phyloP scores from a whole-genome alignment of 2,329 filamentous ascomycete species.

The Intubia oerlemansii region DNA sequence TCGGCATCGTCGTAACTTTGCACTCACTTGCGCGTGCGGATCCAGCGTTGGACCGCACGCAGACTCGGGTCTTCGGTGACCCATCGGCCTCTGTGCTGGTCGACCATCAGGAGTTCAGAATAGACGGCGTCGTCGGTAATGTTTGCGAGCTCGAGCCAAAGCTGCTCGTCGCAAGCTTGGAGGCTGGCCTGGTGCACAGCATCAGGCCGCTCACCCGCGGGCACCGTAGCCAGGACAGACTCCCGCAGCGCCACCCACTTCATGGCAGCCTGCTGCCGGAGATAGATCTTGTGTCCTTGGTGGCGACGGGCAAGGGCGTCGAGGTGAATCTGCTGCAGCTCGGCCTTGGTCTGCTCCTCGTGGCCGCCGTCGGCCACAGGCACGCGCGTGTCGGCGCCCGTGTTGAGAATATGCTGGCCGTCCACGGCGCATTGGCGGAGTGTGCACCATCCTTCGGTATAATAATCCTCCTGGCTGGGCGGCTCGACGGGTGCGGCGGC shows the following conservation, averaged over 20 bases:
- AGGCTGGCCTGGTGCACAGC: constrained; percentile 24
- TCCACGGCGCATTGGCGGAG: constrained; percentile 40
- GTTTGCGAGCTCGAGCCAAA: constrained; percentile 31
- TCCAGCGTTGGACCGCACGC: constrained; percentile 34
- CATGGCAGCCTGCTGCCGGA: constrained; percentile 37
- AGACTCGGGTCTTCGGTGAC: constrained; percentile 39
- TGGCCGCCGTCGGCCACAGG: constrained; percentile 29
- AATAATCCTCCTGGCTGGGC: constrained; percentile 32
- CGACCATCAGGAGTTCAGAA: constrained; percentile 28
- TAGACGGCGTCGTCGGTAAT: constrained; percentile 40
- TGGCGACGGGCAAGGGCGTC: constrained; percentile 40
- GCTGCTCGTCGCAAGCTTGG: constrained; percentile 30
- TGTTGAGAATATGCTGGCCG: constrained; percentile 42
- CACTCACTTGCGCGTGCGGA: constrained; percentile 21
- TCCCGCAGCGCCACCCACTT: constrained; percentile 35
- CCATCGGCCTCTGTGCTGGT: constrained; percentile 36
- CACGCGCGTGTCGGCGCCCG: constrained; percentile 38
- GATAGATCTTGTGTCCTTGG: constrained; percentile 42
- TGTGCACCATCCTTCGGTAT: constrained; percentile 40
- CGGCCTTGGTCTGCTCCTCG: constrained; percentile 38
- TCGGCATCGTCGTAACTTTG: too few species aligned
- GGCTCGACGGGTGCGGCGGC: constrained; percentile 34
- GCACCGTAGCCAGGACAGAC: constrained; percentile 27
- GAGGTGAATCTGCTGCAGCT: constrained; percentile 37
- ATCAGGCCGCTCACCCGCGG: constrained; percentile 26